Evolutionary conservation across 495 filamentous ascomycete genomes (phyloP), one percentile per base, ranked within the genome.

Genomic region (Talaromyces trachyspermus): DNA sequence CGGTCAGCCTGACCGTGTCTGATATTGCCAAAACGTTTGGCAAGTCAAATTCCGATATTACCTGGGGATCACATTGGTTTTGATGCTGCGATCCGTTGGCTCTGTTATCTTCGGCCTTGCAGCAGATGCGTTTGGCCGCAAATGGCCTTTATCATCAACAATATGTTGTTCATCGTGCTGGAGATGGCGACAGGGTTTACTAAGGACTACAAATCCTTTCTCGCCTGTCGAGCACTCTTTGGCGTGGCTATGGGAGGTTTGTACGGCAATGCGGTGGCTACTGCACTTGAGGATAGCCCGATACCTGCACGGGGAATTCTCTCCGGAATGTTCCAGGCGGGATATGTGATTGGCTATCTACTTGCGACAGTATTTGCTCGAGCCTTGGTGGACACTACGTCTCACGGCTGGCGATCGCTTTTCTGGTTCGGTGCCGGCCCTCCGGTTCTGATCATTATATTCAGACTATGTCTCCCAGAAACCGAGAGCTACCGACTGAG

Each of bases 101-200:
- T 74, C 80, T 25, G 69, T 83, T 46, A 49, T 77, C 19, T 89
- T 88, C 54, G 85, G 85, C 23, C 66, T 88, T 27, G 80, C 79
- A 1, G 65, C 80, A 1, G 85, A 89, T 69, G 71, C 83, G 26
- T 89, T 81, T 50, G 85, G 85, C 23, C 69, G 85, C 11, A 89
- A 86, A 59, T 88, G 84, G 83, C 84, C 84, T 86, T 88, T 53
- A 68, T 88, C 15, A 61, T 84, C 54, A 86, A 88, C 60, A 83
- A 85, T 45, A 8, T 84, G 8, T 63, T 89, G 26, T 88, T 89
- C 58, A 86, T 88, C 44, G 56, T 78, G 9, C 67, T 89, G 11
- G 84, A 89, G 58, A 63, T 88, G 19, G 79, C 69, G 23, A 86
- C 85, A 22, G 83, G 81, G 14, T 89, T 87, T 54, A 80, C 76